Conservation (phyloP, 1,284 basidiomycete species). For the Fomes fomentarius region DNA sequence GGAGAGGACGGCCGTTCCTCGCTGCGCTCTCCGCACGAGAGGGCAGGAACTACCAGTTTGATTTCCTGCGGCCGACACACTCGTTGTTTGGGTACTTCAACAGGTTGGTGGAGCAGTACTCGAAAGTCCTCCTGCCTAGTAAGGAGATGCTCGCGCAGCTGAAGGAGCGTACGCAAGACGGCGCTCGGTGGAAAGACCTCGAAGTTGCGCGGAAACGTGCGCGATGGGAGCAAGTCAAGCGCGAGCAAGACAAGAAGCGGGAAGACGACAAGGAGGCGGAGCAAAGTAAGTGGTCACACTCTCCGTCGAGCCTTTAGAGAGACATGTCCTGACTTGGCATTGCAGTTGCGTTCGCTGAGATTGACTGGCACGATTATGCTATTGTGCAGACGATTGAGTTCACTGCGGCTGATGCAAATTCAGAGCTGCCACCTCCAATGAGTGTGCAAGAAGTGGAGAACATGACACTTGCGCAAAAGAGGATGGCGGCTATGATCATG, state of each 20-base stretch:
- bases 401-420: conserved; percentile 87
- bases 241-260: conserved; percentile 85
- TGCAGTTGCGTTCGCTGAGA: conserved; percentile 89
- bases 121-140: conserved; percentile 86
- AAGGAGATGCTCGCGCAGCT: conserved; percentile 76
- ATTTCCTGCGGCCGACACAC: conserved; percentile 94
- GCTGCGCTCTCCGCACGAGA: conserved; percentile 86
- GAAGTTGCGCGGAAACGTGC: conserved; percentile 81
- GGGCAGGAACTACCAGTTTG: conserved; percentile 96
- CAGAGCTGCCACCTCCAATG: conserved; percentile 95
- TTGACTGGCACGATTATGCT: conserved; percentile 99
- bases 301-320: background rate
- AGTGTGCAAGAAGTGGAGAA: conserved; percentile 93
- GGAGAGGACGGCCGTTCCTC: conserved; percentile 88
- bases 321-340: conserved; percentile 10
- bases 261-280: conserved; percentile 92
- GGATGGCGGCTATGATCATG: conserved; percentile 98
- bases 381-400: conserved; percentile 99
- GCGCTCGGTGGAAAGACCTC: conserved; percentile 76
- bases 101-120: conserved; percentile 95
- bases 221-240: conserved; percentile 86
- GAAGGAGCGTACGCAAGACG: conserved; percentile 61
- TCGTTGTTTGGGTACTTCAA: conserved; percentile 98
- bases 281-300: conserved; percentile 54
- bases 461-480: conserved; percentile 96